These are phyloP conservation scores for Dothideomycetes sp. DNA, from an alignment of 2,329 filamentous ascomycete species.

Conservation along the genomic window DNA sequence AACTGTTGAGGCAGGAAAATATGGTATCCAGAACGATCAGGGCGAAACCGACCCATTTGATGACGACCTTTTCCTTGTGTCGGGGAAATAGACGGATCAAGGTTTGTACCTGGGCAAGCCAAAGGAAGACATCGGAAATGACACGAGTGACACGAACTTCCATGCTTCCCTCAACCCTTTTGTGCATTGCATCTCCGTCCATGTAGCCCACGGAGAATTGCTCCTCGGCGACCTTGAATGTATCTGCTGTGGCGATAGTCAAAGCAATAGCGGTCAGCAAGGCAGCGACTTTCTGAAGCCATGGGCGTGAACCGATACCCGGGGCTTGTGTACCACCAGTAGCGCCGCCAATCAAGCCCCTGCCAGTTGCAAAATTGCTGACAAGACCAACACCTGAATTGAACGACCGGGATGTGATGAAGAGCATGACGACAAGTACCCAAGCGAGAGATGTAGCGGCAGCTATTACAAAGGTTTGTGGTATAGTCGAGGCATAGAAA, in stretches of 20 bases:
- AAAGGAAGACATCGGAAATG: slow-evolving; percentile 91
- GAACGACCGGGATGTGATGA: slow-evolving; percentile 91
- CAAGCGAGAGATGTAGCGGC: slow-evolving; percentile 86
- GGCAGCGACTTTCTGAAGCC: slow-evolving; percentile 69
- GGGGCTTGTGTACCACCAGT: slow-evolving; percentile 57
- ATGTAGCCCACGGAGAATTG: slow-evolving; percentile 75
- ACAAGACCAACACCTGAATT: slow-evolving; percentile 64
- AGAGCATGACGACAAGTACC: slow-evolving; percentile 84
- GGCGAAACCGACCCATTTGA: slow-evolving; percentile 96
- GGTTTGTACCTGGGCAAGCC: slow-evolving; percentile 95
- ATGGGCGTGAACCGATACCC: slow-evolving; percentile 82
- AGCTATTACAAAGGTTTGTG: slow-evolving; percentile 86
- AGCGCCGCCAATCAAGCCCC: slow-evolving; percentile 77
- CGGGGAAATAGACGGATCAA: slow-evolving; percentile 91
- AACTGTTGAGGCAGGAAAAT: slow-evolving; percentile 88
- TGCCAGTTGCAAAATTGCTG: slow-evolving; percentile 48
- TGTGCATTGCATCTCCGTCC: slow-evolving; percentile 67
- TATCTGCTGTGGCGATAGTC: slow-evolving; percentile 87
- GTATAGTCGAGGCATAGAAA: slow-evolving; percentile 89
- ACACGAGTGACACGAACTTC: slow-evolving; percentile 85
- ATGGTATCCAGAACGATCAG: slow-evolving; percentile 84
- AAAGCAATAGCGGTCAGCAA: slow-evolving; percentile 66
- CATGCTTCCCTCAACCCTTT: slow-evolving; percentile 69
- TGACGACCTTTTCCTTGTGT: slow-evolving; percentile 94
- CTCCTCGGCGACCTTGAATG: slow-evolving; percentile 70